Base-by-base conservation (phyloP, 2,329 filamentous ascomycete genomes). In the Cladophialophora psammophila region DNA sequence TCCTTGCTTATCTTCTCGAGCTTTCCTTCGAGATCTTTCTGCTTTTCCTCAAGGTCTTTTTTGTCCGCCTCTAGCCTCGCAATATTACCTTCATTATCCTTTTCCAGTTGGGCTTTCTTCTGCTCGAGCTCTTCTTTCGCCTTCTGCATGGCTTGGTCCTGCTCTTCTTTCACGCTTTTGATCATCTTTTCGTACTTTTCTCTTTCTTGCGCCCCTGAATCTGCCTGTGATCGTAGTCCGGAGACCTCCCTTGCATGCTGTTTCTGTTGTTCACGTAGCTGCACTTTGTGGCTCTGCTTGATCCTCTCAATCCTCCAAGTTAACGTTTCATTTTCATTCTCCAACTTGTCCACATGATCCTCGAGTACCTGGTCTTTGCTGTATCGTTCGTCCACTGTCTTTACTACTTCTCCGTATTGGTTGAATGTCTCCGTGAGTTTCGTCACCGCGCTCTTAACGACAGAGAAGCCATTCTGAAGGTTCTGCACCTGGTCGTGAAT, bases 161-260 rank as follows among this genome's bases (percentile, higher is more conserved):
- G 60, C 35, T 62, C 26, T 34, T 53, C 32, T 36, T 55, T 20
- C 34, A 55, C n/a, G 10, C 3, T 7, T 42, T 26, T 31, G 2
- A 18, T 20, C 60, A 62, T 6, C 7, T 55, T 18, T 36, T 54
- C 60, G 32, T 62, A 62, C 35, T 40, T 62, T n/a, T 54, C 10
- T n/a, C 26, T 62, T n/a, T 55, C 48, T 20, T 8, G 26, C n/a
- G 54, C 18, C 5, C 60, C 60, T 20, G 60, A 45, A 2, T 42
- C 34, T 20, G 60, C 60, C 48, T 55, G 48, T 20, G 4, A 13
- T 42, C 36, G 31, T 3, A 53, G 32, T n/a, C 18, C 2, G 4
- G 60, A 36, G 15, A 62, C 15, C 35, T 62, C 34, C 13, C 20
- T 40, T 26, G 54, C 35, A 40, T 55, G 34, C 13, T 62, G n/a